phyloP scores from a whole-genome alignment of 768 basidiomycete genomes.

The Tephrocybe rancida region DNA sequence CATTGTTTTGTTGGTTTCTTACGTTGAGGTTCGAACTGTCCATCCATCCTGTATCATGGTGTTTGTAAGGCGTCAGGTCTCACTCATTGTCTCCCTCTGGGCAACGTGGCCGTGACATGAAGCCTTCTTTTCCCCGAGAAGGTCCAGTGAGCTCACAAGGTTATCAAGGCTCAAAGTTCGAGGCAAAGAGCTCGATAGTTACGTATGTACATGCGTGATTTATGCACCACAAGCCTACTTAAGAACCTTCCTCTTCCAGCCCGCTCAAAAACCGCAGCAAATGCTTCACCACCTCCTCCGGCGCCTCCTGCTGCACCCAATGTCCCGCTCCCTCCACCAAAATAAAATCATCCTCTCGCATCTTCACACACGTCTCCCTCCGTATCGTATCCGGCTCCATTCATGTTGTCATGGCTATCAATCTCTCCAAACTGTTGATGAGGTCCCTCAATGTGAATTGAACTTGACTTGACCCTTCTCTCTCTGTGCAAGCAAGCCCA shows the following conservation, averaged over 20 bases:
- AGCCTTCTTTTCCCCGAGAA: too few relatives aligned
- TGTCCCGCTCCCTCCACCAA: conserved; percentile 60
- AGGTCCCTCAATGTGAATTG: neutral
- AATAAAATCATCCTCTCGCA: conserved; percentile 48
- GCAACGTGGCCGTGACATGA: too few relatives aligned
- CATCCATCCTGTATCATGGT: too few relatives aligned
- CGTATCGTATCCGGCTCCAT: conserved; percentile 41
- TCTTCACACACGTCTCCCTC: conserved; percentile 30
- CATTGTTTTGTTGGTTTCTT: neutral
- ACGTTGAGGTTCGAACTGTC: too few relatives aligned
- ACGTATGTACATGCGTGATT: too few relatives aligned
- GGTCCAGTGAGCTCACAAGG: too few relatives aligned
- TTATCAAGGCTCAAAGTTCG: too few relatives aligned
- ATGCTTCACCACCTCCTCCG: conserved; percentile 41
- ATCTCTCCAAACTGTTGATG: too few relatives aligned
- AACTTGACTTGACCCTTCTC: neutral
- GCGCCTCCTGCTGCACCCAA: conserved; percentile 64
- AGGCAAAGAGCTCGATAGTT: too few relatives aligned
- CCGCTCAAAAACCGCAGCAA: conserved; percentile 42
- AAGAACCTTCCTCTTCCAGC: neutral
- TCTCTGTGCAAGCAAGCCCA: too few relatives aligned
- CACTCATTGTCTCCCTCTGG: too few relatives aligned
- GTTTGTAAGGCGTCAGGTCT: too few relatives aligned
- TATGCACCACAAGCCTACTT: neutral
- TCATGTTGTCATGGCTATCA: neutral